Conservation (phyloP, 345 rosid genomes). For the Syzygium aromaticum region DNA sequence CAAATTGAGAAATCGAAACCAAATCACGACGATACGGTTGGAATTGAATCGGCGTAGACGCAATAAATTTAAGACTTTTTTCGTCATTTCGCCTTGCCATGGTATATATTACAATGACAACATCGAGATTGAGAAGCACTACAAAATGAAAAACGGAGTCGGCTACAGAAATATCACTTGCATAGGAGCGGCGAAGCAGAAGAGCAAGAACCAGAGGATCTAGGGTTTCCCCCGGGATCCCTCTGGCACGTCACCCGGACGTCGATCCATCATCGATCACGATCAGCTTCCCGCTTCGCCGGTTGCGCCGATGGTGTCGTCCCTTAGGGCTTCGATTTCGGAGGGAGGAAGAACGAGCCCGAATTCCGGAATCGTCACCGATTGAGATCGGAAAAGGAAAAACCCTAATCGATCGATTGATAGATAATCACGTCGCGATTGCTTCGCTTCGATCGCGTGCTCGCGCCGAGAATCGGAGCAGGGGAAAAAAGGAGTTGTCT, state of each 20-base stretch:
- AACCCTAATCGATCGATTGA: neutral
- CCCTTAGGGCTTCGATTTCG: neutral
- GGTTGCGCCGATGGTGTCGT: neutral
- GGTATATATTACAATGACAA: neutral
- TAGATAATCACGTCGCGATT: neutral
- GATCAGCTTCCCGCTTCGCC: neutral
- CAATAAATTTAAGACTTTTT: neutral
- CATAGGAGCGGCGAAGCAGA: neutral
- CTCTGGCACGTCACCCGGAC: constrained; percentile 7
- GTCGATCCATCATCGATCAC: neutral
- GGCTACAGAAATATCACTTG: neutral
- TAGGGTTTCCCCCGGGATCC: constrained; percentile 52
- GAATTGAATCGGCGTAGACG: accelerated
- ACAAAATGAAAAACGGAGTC: neutral
- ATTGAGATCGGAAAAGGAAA: neutral
- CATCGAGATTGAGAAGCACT: neutral
- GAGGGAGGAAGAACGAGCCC: neutral
- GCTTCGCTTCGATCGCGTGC: neutral
- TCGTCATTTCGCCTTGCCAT: neutral
- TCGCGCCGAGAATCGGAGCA: constrained; percentile 19
- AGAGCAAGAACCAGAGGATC: constrained; percentile 31
- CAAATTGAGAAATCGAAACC: neutral
- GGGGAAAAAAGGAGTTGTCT: constrained; percentile 5
- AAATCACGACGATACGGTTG: neutral
- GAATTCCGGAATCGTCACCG: neutral